Percentiles rank a stretch among this genome's conserved stretches.
These are phyloP conservation scores for Cardamine occulta DNA, from an alignment of 345 rosid genomes.

Conservation along the genomic window DNA sequence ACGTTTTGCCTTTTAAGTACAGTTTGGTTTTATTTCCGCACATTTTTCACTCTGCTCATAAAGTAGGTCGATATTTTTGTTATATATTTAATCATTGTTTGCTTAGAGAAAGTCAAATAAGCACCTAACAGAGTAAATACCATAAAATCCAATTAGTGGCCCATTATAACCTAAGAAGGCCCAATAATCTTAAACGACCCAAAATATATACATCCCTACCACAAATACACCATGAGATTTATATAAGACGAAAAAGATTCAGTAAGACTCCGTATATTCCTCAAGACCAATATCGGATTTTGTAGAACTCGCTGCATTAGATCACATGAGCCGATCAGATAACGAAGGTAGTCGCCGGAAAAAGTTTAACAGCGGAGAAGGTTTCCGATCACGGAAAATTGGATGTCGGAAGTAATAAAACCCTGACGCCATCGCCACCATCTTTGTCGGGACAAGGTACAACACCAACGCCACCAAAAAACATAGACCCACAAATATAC, in stretches of 20 bases:
- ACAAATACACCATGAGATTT: background rate
- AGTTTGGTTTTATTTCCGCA: slow-evolving; percentile 14
- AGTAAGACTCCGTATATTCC: background rate
- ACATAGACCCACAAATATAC: slow-evolving; percentile 74
- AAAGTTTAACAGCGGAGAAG: slow-evolving; percentile 74
- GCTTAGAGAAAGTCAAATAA: background rate
- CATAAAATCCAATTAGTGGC: background rate
- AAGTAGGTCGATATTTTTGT: slow-evolving; percentile 10
- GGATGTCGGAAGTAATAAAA: slow-evolving; percentile 92
- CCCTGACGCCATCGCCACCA: slow-evolving; percentile 86
- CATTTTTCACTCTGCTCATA: slow-evolving; percentile 15
- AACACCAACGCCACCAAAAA: slow-evolving; percentile 66
- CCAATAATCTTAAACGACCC: slow-evolving; percentile 21
- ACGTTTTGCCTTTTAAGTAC: background rate
- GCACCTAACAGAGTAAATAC: background rate
- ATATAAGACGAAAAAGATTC: no score
- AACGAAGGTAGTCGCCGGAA: slow-evolving; percentile 78
- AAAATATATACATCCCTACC: slow-evolving; percentile 16
- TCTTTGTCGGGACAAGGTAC: slow-evolving; percentile 75
- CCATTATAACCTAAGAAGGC: slow-evolving; percentile 20
- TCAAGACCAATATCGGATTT: background rate
- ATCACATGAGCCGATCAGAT: slow-evolving; percentile 78
- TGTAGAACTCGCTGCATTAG: background rate
- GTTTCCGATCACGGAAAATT: slow-evolving; percentile 73
- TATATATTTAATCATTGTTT: background rate